Evolutionary conservation across 2,329 filamentous ascomycete genomes (phyloP).

Genomic region (Hypoxylon sp.): DNA sequence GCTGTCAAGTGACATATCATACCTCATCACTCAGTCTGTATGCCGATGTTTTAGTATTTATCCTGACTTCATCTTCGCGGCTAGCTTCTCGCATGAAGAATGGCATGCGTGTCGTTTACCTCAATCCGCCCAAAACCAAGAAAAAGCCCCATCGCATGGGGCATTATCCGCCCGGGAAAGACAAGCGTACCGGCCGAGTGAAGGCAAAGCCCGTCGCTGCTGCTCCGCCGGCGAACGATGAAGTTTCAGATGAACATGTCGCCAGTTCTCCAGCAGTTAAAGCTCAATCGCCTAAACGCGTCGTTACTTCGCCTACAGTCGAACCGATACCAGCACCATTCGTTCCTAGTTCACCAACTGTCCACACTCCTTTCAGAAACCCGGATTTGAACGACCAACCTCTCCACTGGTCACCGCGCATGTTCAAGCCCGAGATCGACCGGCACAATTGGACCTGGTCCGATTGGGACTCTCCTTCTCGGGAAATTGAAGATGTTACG

Average conservation of each 20-base stretch:
- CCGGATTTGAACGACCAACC: constrained; percentile 33
- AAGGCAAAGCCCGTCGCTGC: constrained; percentile 2
- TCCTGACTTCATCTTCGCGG: constrained; percentile 7
- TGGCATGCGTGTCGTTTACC: constrained; percentile 34
- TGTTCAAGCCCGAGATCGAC: constrained; percentile 39
- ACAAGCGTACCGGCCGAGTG: not conserved
- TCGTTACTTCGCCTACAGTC: not conserved
- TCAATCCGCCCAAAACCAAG: constrained; percentile 1
- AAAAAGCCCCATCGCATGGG: not conserved
- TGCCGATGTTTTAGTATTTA: not conserved
- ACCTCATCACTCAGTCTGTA: not conserved
- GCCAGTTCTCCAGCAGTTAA: constrained; percentile 11
- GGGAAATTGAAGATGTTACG: constrained; percentile 34
- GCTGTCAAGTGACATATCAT: not conserved
- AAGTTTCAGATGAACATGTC: not conserved
- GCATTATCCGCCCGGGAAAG: not conserved
- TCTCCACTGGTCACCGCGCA: constrained; percentile 36
- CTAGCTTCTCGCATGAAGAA: constrained; percentile 40
- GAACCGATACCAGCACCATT: constrained; percentile 1
- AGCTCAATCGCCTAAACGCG: not conserved
- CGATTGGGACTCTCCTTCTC: constrained; percentile 41
- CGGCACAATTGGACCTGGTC: constrained; percentile 42
- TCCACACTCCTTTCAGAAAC: constrained; percentile 35
- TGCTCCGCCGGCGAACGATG: not conserved
- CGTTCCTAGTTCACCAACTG: not conserved